Evolutionary conservation across 306 rosid species (phyloP), one percentile per base, ranked within the genome.

Genomic region (Prunus mongolica): DNA sequence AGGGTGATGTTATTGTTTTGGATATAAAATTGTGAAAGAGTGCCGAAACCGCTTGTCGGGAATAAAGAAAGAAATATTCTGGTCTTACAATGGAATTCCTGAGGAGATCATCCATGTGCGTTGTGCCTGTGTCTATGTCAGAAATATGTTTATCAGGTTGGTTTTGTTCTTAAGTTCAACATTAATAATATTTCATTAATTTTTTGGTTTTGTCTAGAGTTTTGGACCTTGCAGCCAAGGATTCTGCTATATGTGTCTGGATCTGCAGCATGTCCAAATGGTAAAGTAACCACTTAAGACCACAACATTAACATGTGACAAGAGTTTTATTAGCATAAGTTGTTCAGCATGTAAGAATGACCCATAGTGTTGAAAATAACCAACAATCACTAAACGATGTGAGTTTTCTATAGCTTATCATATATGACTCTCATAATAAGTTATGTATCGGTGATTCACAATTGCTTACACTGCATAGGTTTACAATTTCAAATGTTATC

Each of bases 31-130:
- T 30, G 44, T 44, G 76, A 68, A 44, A 72, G 71, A 81, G 77
- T 65, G 86, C 77, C 68, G 70, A 78, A 86, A 63, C 84, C 71
- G 81, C 63, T 76, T 78, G 87, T 81, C 87, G 79, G 82, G 73
- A 18, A 83, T 83, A 78, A 65, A 82, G 61, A 66, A 61, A 80
- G n/a, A 54, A 67, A 71, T 66, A 49, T 30, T 58, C n/a, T 51
- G 64, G 75, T 64, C 3, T 50, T 8, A n/a, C 47, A 14, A 34
- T 80, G 73, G 72, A 65, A 65, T 78, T 65, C 58, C 19, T 25
- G 19, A 38, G 56, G 52, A 69, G 13, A 68, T 73, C 81, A 71
- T 64, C 76, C 86, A 79, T 71, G 86, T 85, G 82, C 84, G 69
- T 71, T 54, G 16, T 72, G 67, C 41, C 34, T 57, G 22, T 44